Evolutionary conservation across 441 rosid species (phyloP).

Genomic region (Hypseocharis bilobata): DNA sequence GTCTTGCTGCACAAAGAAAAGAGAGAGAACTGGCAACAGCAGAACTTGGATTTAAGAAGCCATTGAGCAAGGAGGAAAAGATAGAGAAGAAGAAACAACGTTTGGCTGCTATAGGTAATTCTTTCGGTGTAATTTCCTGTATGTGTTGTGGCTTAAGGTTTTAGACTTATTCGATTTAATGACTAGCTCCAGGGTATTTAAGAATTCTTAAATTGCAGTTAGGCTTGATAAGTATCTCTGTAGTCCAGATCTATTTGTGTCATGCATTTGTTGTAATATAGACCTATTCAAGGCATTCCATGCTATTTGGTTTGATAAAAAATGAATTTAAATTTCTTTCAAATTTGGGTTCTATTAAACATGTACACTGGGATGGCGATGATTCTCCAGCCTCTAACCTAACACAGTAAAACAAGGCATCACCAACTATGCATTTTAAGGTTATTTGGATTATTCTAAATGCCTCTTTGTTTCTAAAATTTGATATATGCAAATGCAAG

Average conservation of each 20-base stretch:
- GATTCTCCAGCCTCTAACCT: background rate
- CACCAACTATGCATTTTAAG: too few relatives aligned
- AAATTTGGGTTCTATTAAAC: background rate
- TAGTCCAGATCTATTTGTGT: too few relatives aligned
- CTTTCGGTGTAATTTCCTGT: background rate
- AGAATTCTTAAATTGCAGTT: background rate
- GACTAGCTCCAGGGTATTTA: background rate
- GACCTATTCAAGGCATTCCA: background rate
- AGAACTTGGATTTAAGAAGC: slow-evolving; percentile 87
- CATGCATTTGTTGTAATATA: too few relatives aligned
- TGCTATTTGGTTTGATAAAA: background rate
- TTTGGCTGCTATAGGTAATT: slow-evolving; percentile 86
- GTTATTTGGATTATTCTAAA: too few relatives aligned
- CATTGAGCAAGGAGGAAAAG: slow-evolving; percentile 74
- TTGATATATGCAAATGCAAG: background rate
- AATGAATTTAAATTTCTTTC: background rate
- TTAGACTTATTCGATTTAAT: background rate
- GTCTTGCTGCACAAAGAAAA: slow-evolving; percentile 79
- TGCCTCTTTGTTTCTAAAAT: background rate
- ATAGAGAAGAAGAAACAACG: slow-evolving; percentile 94
- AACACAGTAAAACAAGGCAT: background rate
- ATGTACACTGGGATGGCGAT: background rate
- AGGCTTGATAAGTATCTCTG: background rate
- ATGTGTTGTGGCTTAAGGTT: slow-evolving; percentile 1
- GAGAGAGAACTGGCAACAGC: slow-evolving; percentile 69